Conservation (phyloP, 139 green algal species). For the Dunaliella primolecta region DNA sequence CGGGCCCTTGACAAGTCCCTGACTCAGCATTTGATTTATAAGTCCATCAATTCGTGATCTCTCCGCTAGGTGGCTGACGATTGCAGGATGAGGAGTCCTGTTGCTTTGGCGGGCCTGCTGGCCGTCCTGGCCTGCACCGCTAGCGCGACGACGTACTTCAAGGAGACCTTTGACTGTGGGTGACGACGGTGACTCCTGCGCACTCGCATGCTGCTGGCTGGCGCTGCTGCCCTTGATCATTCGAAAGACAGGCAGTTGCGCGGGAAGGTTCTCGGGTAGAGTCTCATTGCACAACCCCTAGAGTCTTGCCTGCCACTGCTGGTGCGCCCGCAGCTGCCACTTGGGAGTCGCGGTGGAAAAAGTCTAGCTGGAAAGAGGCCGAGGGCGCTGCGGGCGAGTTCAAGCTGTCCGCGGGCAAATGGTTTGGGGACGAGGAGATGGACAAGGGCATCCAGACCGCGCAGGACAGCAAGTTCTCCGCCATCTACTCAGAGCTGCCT, state of each 20-base stretch:
- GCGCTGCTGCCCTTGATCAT: not conserved
- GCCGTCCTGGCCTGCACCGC: not conserved
- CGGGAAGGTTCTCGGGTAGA: not conserved
- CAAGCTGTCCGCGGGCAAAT: constrained; percentile 68
- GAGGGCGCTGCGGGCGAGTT: constrained; percentile 72
- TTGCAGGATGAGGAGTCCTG: no score
- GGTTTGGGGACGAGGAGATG: constrained; percentile 52
- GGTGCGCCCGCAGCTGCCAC: constrained; percentile 34
- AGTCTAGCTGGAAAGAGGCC: constrained; percentile 67
- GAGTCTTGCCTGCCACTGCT: not conserved
- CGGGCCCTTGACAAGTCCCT: no score
- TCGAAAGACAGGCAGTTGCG: not conserved
- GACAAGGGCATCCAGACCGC: constrained; percentile 78
- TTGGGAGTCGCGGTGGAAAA: constrained; percentile 71
- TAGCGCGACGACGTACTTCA: constrained; percentile 59
- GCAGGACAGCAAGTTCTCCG: constrained; percentile 78
- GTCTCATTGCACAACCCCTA: not conserved
- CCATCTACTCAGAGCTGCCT: constrained; percentile 54
- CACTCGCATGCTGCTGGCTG: no score
- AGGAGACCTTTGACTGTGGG: constrained; percentile 75
- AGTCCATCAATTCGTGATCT: not conserved
- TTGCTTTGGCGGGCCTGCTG: no score
- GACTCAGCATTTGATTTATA: no score
- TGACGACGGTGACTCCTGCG: no score
- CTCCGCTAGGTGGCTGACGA: not conserved